Evolutionary conservation across 164 flowering plant species (phyloP), one percentile per base, ranked within the genome.

Genomic region (Tetrastigma voinierianum): DNA sequence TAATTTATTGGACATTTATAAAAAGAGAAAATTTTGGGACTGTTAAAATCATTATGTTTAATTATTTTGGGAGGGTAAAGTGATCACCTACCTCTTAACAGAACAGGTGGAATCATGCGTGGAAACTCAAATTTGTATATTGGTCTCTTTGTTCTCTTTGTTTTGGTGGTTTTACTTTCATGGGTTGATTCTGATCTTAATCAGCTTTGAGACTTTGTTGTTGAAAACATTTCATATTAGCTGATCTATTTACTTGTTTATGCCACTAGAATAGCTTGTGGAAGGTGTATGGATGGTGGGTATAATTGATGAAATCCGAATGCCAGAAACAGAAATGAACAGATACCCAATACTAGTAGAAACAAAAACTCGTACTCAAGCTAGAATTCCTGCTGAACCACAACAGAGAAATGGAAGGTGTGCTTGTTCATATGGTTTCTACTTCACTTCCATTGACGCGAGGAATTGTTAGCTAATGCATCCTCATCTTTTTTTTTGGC

Each of bases 331-430:
- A 11, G 83, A 70, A 47, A 62, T 70, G 49, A 72, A 71, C 40
- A 73, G 61, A 68, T 71, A 59, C 15, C 83, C 90, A 43, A 68
- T 68, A 25, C 61, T 90, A 62, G 84, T 93, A 18, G 98, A 93
- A 65, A 89, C 87, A 43, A 93, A 93, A 81, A 93, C 97, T 72
- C 89, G 98, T 61, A 62, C 32, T 8, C 81, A 68, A 61, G 76
- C 86, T 46, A 74, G 70, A 54, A 87, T 84, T 66, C 97, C 98
- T 58, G 32, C 81, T 55, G 95, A 88, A 77, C 78, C 96, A 57
- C 98, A 94, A 65, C 74, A n/a, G n/a, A n/a, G 97, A 78, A 94
- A 90, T 75, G 95, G 90, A 72, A 88, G 91, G 98, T 91, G 78
- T 48, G 56, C 9, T 0, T 32, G 1, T 52, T 55, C 6, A 14